phyloP scores from a whole-genome alignment of 164 flowering plant genomes.

The Houttuynia cordata region DNA sequence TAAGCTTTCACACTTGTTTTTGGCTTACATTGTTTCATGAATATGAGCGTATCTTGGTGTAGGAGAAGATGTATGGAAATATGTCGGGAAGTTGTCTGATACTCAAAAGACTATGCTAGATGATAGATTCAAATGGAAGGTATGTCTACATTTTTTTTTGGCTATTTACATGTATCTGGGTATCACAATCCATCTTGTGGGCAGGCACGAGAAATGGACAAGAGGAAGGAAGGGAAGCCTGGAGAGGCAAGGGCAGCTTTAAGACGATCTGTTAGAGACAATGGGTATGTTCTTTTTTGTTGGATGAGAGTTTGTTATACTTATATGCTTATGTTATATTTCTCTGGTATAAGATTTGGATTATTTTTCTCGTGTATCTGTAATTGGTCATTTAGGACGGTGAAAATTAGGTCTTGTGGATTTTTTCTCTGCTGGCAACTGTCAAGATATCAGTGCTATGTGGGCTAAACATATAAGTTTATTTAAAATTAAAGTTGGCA shows the following conservation, averaged over 20 bases:
- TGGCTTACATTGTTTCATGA: not conserved
- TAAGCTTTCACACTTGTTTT: not conserved
- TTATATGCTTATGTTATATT: not conserved
- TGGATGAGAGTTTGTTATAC: slow-evolving; percentile 19
- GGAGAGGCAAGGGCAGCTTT: slow-evolving; percentile 89
- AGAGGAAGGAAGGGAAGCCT: slow-evolving; percentile 88
- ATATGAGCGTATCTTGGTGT: not conserved
- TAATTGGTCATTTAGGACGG: too few relatives aligned
- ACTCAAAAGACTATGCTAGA: slow-evolving; percentile 98
- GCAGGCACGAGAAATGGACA: slow-evolving; percentile 97
- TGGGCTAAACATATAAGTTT: too few relatives aligned
- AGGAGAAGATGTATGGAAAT: slow-evolving; percentile 98
- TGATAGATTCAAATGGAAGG: slow-evolving; percentile 99
- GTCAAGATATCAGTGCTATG: too few relatives aligned
- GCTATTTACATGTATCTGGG: not conserved
- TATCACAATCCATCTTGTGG: not conserved
- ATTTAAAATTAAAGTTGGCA: too few relatives aligned
- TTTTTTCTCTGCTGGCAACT: too few relatives aligned
- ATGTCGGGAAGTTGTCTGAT: slow-evolving; percentile 91
- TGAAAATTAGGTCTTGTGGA: too few relatives aligned
- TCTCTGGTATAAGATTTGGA: not conserved
- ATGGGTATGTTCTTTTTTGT: too few relatives aligned
- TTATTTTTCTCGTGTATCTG: not conserved
- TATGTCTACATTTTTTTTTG: slow-evolving; percentile 14
- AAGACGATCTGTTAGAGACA: slow-evolving; percentile 89